Percentiles rank a stretch among this genome's conserved stretches.
These are phyloP conservation scores for Ustanciosporium gigantosporum DNA, from an alignment of 1,284 basidiomycete species.

Conservation along the genomic window DNA sequence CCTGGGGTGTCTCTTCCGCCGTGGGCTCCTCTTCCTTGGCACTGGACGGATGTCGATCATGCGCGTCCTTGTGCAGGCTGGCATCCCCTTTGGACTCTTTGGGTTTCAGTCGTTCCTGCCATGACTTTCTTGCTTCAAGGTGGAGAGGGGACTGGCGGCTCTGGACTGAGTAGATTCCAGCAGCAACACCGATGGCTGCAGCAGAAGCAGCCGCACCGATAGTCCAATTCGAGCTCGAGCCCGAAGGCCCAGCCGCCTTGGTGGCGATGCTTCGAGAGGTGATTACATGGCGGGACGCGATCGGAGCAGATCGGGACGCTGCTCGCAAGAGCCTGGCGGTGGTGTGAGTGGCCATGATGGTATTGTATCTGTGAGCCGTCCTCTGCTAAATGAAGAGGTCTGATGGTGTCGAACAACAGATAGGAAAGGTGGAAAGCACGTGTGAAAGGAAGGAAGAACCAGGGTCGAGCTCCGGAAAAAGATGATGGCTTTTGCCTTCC, in stretches of 20 bases:
- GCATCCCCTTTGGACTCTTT: conserved; percentile 22
- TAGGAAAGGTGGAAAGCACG: no score
- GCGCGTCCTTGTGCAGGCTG: conserved; percentile 21
- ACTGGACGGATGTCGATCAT: conserved; percentile 13
- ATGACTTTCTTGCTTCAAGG: conserved; percentile 19
- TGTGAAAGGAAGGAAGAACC: no score
- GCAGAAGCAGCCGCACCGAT: not conserved
- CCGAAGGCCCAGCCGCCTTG: not conserved
- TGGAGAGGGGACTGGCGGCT: conserved; percentile 11
- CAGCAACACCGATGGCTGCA: conserved; percentile 9
- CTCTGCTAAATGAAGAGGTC: no score
- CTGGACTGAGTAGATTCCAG: conserved; percentile 12
- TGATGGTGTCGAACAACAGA: no score
- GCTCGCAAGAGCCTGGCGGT: not conserved
- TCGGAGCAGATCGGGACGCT: not conserved
- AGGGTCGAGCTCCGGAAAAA: no score
- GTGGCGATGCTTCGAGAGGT: not conserved
- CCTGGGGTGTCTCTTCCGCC: conserved; percentile 25
- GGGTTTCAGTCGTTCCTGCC: conserved; percentile 29
- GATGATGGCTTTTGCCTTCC: no score
- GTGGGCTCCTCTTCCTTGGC: conserved; percentile 9
- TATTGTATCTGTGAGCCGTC: no score
- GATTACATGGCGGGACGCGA: not conserved
- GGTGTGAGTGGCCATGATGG: not conserved
- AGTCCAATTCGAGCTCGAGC: not conserved